These are phyloP conservation scores for Aplosporella prunicola DNA, from an alignment of 2,329 filamentous ascomycete species.

Conservation along the genomic window DNA sequence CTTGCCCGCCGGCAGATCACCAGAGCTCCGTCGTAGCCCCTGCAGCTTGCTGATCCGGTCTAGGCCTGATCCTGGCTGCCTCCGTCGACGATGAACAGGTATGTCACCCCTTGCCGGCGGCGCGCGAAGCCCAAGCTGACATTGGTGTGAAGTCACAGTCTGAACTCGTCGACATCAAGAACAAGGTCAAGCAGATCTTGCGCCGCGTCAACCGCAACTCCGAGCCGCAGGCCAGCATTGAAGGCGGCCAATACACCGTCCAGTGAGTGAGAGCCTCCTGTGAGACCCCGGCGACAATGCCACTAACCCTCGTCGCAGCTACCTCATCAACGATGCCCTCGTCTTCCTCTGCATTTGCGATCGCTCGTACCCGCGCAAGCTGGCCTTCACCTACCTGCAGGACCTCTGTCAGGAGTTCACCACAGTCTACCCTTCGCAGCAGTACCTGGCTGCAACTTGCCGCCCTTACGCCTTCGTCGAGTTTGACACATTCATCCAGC, in stretches of 20 bases:
- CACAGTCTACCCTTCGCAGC: slow-evolving; percentile 64
- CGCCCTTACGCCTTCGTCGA: slow-evolving; percentile 96
- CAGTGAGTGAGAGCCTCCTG: slow-evolving; percentile 56
- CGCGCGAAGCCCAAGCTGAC: too few relatives aligned
- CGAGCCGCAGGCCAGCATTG: slow-evolving; percentile 84
- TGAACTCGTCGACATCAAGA: slow-evolving; percentile 72
- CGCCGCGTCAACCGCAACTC: slow-evolving; percentile 81
- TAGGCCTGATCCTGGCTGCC: slow-evolving; percentile 88
- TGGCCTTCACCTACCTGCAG: slow-evolving; percentile 94
- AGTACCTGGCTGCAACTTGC: slow-evolving; percentile 64
- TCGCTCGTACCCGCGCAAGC: slow-evolving; percentile 88
- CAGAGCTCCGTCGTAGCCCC: slow-evolving; percentile 10
- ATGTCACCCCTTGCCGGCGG: slow-evolving; percentile 8
- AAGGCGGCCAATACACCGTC: slow-evolving; percentile 71
- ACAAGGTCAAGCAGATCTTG: slow-evolving; percentile 81
- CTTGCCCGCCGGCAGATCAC: slow-evolving; percentile 9
- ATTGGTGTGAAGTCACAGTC: slow-evolving; percentile 57
- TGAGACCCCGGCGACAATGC: too few relatives aligned
- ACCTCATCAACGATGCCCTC: slow-evolving; percentile 72
- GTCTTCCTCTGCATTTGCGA: slow-evolving; percentile 94
- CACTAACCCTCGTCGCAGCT: slow-evolving; percentile 44
- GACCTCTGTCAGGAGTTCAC: slow-evolving; percentile 88
- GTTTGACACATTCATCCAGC: slow-evolving; percentile 93
- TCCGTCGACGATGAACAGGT: slow-evolving; percentile 87
- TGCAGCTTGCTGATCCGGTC: slow-evolving; percentile 15